These are phyloP conservation scores for Gymnopilus junonius DNA, from an alignment of 768 basidiomycete species.

Conservation along the genomic window DNA sequence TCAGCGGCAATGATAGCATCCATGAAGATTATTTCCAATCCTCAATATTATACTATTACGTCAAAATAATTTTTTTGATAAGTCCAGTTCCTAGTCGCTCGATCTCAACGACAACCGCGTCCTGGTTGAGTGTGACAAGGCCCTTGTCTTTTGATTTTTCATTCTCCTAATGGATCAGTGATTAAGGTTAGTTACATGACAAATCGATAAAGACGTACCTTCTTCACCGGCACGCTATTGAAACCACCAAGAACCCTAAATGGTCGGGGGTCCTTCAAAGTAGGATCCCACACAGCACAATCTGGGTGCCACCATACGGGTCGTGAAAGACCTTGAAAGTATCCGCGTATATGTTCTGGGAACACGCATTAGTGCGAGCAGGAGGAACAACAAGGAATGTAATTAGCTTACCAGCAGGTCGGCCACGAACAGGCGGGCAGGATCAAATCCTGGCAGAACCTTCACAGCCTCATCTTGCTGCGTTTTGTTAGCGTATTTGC, in stretches of 20 bases:
- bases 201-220: slow-evolving; percentile 33
- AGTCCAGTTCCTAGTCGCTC: slow-evolving; percentile 75
- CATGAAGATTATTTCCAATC: too few species aligned
- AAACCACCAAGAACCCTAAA: slow-evolving; percentile 87
- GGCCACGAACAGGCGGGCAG: slow-evolving; percentile 62
- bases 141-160: slow-evolving; percentile 59
- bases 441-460: slow-evolving; percentile 79
- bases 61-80: slow-evolving; percentile 51
- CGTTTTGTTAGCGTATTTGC: slow-evolving; percentile 50
- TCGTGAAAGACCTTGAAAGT: slow-evolving; percentile 88
- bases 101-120: slow-evolving; percentile 73
- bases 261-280: slow-evolving; percentile 57
- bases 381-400: slow-evolving; percentile 4
- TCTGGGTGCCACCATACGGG: slow-evolving; percentile 72
- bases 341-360: slow-evolving; percentile 73
- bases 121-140: slow-evolving; percentile 68
- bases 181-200: not conserved
- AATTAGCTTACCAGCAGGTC: slow-evolving; percentile 68
- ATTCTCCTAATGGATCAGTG: slow-evolving; percentile 31
- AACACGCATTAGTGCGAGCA: not conserved
- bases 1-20: not conserved
- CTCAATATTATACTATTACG: not conserved
- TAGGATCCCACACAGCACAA: slow-evolving; percentile 88
- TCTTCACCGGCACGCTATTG: slow-evolving; percentile 63
- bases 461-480: slow-evolving; percentile 29